These are phyloP conservation scores for Simplicillium aogashimaense DNA, from an alignment of 2,329 filamentous ascomycete species.

Conservation along the genomic window DNA sequence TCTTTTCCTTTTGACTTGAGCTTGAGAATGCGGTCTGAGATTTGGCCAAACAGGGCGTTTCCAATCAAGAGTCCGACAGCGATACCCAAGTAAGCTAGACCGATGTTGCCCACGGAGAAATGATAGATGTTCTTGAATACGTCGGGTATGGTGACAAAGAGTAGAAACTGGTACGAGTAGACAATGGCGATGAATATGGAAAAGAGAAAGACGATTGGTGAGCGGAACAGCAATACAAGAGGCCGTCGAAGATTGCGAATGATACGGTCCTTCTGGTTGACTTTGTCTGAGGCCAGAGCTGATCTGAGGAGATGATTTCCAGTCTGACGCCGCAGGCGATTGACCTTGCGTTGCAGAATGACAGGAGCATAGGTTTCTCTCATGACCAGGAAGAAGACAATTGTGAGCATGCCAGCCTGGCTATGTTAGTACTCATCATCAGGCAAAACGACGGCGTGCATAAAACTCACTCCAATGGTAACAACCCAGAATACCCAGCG, in stretches of 20 bases:
- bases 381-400: slow-evolving; percentile 21
- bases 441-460: not conserved
- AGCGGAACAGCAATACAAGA: slow-evolving; percentile 43
- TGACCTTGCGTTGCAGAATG: slow-evolving; percentile 25
- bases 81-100: not conserved
- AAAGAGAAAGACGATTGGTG: slow-evolving; percentile 40
- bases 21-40: not conserved
- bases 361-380: slow-evolving; percentile 30
- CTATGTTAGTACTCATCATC: not conserved
- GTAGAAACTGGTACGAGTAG: slow-evolving; percentile 42
- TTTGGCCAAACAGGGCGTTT: not conserved
- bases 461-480: slow-evolving; percentile 12
- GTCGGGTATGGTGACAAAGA: not conserved
- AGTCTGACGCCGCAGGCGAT: slow-evolving; percentile 30
- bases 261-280: slow-evolving; percentile 23
- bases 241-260: slow-evolving; percentile 41
- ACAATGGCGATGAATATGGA: slow-evolving; percentile 43
- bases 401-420: slow-evolving; percentile 14
- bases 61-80: slow-evolving; percentile 20
- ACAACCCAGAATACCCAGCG: slow-evolving; percentile 29
- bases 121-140: slow-evolving; percentile 24
- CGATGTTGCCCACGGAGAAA: slow-evolving; percentile 29
- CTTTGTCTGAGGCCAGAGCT: slow-evolving; percentile 4
- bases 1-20: not conserved
- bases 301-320: slow-evolving; percentile 38